Conservation (phyloP, 2,329 filamentous ascomycete genomes). For the Coniochaeta sp. region DNA sequence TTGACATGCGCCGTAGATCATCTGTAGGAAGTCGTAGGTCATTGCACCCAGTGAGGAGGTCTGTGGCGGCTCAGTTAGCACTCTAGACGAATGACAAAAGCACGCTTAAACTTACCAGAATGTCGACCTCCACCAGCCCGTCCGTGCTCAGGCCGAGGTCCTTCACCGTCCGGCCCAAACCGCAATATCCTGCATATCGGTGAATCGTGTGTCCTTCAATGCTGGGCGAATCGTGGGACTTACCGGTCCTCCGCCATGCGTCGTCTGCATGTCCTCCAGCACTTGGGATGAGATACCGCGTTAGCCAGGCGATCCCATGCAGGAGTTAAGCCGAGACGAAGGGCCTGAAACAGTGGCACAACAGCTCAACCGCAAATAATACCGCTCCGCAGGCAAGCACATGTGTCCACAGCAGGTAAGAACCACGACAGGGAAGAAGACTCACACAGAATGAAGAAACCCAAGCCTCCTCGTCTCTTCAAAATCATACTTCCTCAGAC, state of each 20-base stretch:
- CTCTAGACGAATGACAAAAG: slow-evolving; percentile 1
- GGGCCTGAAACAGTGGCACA: too few relatives aligned
- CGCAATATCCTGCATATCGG: slow-evolving; percentile 55
- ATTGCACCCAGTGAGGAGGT: slow-evolving; percentile 77
- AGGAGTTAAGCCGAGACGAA: too few relatives aligned
- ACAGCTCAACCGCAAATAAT: slow-evolving; percentile 4
- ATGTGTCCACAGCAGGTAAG: background rate
- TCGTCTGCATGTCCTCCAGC: slow-evolving; percentile 49
- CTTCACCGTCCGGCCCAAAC: slow-evolving; percentile 61
- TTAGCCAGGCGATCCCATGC: too few relatives aligned
- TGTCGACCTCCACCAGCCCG: slow-evolving; percentile 60
- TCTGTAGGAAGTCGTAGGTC: slow-evolving; percentile 57
- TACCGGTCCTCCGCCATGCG: slow-evolving; percentile 34
- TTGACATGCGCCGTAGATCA: slow-evolving; percentile 48
- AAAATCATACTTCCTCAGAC: slow-evolving; percentile 77
- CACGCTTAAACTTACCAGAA: slow-evolving; percentile 47
- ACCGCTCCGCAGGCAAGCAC: too few relatives aligned
- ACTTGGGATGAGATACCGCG: slow-evolving; percentile 23
- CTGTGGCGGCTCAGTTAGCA: slow-evolving; percentile 28
- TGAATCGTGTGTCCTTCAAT: background rate
- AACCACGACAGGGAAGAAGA: background rate
- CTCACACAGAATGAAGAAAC: slow-evolving; percentile 82
- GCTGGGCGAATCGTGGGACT: slow-evolving; percentile 9
- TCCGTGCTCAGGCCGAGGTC: slow-evolving; percentile 53
- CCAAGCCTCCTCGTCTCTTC: slow-evolving; percentile 61